These are phyloP conservation scores for Geranium incanum DNA, from an alignment of 441 rosid species.

Conservation along the genomic window DNA sequence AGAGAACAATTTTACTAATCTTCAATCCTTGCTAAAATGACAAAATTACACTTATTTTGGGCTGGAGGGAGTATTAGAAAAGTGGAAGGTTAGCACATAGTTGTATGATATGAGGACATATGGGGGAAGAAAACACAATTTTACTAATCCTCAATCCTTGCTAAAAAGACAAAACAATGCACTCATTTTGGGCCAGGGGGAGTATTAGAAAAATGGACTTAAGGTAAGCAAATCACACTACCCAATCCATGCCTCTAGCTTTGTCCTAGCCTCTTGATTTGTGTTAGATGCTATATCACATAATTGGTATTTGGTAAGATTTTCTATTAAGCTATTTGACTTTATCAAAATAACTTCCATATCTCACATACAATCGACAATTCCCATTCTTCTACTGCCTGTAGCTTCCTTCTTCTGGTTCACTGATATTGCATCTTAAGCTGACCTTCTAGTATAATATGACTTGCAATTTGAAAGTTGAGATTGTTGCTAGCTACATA, in stretches of 20 bases:
- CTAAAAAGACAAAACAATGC: neutral
- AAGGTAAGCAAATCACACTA: neutral
- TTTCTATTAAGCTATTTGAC: no score
- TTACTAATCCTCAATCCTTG: neutral
- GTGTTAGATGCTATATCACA: no score
- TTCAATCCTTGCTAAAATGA: neutral
- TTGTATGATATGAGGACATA: no score
- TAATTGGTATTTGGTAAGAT: no score
- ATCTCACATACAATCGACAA: neutral
- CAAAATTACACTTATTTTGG: neutral
- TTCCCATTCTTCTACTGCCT: neutral
- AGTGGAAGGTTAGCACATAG: no score
- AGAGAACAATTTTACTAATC: neutral
- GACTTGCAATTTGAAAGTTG: neutral
- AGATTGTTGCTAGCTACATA: neutral
- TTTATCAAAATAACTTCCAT: no score
- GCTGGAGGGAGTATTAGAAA: neutral
- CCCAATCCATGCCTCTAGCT: neutral
- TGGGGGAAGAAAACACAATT: neutral
- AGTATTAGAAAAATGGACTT: neutral
- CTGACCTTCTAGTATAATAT: neutral
- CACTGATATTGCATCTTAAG: neutral
- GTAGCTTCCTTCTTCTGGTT: neutral
- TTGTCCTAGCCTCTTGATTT: no score
- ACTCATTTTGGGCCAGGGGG: neutral